Conservation (phyloP, 2,329 filamentous ascomycete species). For the Sphaceloma murrayae region DNA sequence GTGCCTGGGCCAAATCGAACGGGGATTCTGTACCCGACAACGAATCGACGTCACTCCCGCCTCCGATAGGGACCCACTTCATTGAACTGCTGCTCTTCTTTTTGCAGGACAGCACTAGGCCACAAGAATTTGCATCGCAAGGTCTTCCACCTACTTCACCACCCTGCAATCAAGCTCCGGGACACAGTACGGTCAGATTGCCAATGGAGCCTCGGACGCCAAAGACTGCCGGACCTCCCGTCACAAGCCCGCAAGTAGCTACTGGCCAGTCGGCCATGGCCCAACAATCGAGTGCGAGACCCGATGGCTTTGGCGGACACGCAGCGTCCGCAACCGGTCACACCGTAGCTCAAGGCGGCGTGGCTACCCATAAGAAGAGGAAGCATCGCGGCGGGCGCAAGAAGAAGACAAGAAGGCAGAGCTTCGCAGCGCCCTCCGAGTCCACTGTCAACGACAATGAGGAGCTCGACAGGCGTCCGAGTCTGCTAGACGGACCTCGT, state of each 20-base stretch:
- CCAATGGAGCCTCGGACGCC: conserved; percentile 9
- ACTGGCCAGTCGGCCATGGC: not conserved
- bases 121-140: too few relatives aligned
- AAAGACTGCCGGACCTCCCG: conserved; percentile 7
- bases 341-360: not conserved
- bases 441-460: conserved; percentile 45
- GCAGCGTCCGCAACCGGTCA: not conserved
- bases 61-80: too few relatives aligned
- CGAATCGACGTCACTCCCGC: too few relatives aligned
- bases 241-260: conserved; percentile 7
- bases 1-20: too few relatives aligned
- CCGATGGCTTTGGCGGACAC: not conserved
- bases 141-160: not conserved
- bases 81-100: too few relatives aligned
- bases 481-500: conserved; percentile 31
- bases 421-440: conserved; percentile 60
- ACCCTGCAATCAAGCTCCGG: not conserved
- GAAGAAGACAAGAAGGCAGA: conserved; percentile 65
- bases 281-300: not conserved
- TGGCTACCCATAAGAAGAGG: conserved; percentile 47
- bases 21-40: too few relatives aligned
- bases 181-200: conserved; percentile 7
- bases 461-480: conserved; percentile 27
- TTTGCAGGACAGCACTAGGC: too few relatives aligned
- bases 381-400: conserved; percentile 70